Evolutionary conservation across 257 asterid species (phyloP).

Genomic region (Penstemon davidsonii): DNA sequence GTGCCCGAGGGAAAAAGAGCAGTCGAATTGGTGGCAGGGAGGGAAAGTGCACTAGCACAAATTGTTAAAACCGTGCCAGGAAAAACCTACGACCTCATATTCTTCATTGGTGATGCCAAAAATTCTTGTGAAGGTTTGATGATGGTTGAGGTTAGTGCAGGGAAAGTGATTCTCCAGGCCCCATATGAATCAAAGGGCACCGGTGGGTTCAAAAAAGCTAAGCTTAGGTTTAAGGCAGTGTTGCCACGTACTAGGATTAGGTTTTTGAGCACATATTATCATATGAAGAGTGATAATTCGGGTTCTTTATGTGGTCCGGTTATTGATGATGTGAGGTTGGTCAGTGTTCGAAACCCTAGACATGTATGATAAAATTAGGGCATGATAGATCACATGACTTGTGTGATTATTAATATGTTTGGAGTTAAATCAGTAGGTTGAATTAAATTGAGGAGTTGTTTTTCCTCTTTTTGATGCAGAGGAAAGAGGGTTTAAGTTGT

Average conservation of each 20-base stretch:
- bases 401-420: neutral
- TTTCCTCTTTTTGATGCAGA: neutral
- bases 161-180: conserved; percentile 38
- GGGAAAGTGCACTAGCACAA: conserved; percentile 71
- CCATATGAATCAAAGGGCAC: conserved; percentile 57
- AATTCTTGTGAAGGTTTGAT: conserved; percentile 70
- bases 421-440: neutral
- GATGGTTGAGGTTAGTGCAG: conserved; percentile 69
- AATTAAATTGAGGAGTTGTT: neutral
- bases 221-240: conserved; percentile 50
- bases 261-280: conserved; percentile 67
- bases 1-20: conserved; percentile 75
- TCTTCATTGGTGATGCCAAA: conserved; percentile 67
- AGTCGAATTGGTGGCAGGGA: conserved; percentile 67
- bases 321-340: conserved; percentile 65
- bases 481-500: neutral
- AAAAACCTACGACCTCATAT: conserved; percentile 46
- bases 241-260: conserved; percentile 48
- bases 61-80: conserved; percentile 41
- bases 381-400: neutral
- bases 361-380: conserved; percentile 1
- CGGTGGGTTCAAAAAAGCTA: conserved; percentile 63
- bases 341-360: conserved; percentile 34
- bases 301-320: conserved; percentile 89
- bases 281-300: conserved; percentile 62